Evolutionary conservation across 257 asterid genomes (phyloP).

Genomic region (Solanum pinnatisectum): DNA sequence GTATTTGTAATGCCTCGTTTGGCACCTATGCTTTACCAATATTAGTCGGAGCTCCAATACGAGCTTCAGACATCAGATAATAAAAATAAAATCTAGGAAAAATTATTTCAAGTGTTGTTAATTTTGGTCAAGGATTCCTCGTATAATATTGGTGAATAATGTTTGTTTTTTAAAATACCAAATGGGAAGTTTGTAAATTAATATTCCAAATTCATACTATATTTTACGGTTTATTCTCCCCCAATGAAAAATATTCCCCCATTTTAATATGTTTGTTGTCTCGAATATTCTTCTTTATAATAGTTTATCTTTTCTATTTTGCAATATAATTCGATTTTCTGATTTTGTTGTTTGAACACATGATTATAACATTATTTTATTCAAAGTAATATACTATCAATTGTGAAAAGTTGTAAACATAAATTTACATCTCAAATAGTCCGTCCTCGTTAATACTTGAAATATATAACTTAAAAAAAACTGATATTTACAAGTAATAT

Average conservation of each 20-base stretch:
- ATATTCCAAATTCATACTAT: neutral
- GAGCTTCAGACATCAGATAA: fast-evolving
- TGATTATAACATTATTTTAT: neutral
- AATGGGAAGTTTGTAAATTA: neutral
- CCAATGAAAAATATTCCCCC: too few relatives aligned
- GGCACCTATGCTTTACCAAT: neutral
- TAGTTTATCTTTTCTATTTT: neutral
- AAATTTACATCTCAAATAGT: neutral
- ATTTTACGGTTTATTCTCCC: neutral
- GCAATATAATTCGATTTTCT: too few relatives aligned
- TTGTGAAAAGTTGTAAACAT: neutral
- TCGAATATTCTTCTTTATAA: too few relatives aligned
- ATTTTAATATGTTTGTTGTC: too few relatives aligned
- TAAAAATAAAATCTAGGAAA: neutral
- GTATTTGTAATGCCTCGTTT: neutral
- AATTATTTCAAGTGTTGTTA: neutral
- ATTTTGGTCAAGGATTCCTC: neutral
- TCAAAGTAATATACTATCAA: neutral
- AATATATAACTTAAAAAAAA: neutral
- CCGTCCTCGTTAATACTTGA: neutral
- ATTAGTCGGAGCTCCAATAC: neutral
- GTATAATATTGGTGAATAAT: neutral
- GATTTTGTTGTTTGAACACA: neutral
- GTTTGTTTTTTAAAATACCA: neutral
- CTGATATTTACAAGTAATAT: neutral